Conservation (phyloP, 2,329 filamentous ascomycete species). For the Dothideomycetes sp. region DNA sequence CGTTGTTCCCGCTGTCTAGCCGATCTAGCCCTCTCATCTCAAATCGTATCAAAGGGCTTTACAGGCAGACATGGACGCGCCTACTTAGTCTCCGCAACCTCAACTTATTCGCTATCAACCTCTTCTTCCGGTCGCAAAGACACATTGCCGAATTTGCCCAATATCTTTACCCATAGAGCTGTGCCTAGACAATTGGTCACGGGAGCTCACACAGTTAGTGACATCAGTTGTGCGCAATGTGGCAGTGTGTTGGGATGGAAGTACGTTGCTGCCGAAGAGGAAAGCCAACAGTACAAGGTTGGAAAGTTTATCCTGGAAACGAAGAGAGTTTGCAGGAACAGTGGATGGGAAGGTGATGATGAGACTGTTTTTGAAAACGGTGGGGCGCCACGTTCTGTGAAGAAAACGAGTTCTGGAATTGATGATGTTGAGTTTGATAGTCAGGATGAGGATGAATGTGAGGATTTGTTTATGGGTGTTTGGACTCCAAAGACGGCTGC, state of each 20-base stretch:
- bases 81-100: constrained; percentile 47
- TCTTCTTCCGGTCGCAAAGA: constrained; percentile 19
- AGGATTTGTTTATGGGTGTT: constrained; percentile 54
- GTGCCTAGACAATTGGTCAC: constrained; percentile 53
- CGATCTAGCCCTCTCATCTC: constrained; percentile 49
- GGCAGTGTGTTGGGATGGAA: constrained; percentile 54
- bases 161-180: constrained; percentile 48
- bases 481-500: constrained; percentile 49
- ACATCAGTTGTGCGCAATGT: constrained; percentile 50
- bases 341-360: constrained; percentile 43
- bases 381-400: constrained; percentile 1
- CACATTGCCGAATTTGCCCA: constrained; percentile 40
- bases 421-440: constrained; percentile 51
- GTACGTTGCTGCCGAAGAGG: constrained; percentile 54
- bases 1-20: constrained; percentile 51
- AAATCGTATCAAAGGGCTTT: constrained; percentile 57
- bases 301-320: constrained; percentile 60
- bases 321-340: constrained; percentile 41
- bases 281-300: constrained; percentile 54
- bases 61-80: constrained; percentile 56
- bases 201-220: constrained; percentile 52
- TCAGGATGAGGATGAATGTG: constrained; percentile 58
- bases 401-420: constrained; percentile 10
- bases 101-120: not conserved
- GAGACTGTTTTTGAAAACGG: constrained; percentile 19